Evolutionary conservation across 352 stramenopile species (phyloP).

Genomic region (Pythium angustatum): DNA sequence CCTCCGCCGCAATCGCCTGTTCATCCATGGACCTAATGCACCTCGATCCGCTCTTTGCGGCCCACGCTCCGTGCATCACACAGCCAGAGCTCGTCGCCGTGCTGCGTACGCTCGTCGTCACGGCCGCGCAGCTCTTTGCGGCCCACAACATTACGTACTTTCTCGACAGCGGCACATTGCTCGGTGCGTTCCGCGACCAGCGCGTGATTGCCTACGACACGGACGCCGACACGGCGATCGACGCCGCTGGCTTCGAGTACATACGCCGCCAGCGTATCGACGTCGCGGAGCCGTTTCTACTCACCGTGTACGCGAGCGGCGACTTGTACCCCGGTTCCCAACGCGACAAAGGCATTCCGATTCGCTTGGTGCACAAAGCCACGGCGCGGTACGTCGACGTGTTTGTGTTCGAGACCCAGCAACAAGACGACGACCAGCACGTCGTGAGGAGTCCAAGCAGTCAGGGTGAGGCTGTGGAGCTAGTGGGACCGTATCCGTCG

Average conservation of each 20-base stretch:
- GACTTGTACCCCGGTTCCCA: constrained; percentile 19
- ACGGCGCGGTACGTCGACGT: constrained; percentile 37
- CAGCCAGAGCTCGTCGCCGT: constrained; percentile 19
- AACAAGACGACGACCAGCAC: constrained; percentile 3
- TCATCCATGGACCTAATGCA: constrained; percentile 12
- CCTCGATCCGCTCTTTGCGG: constrained; percentile 18
- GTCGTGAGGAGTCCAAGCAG: constrained; percentile 14
- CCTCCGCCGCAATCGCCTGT: background rate
- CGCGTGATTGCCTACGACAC: constrained; percentile 33
- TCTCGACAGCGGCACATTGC: constrained; percentile 38
- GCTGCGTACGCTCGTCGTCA: constrained; percentile 31
- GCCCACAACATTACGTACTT: constrained; percentile 36
- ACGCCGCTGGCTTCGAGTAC: constrained; percentile 18
- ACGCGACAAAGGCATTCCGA: constrained; percentile 30
- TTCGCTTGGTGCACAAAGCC: constrained; percentile 25
- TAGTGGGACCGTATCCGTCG: constrained; percentile 18
- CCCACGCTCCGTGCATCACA: constrained; percentile 16
- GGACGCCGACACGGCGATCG: constrained; percentile 36
- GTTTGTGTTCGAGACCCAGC: constrained; percentile 30
- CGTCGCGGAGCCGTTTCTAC: constrained; percentile 23
- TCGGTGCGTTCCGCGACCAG: constrained; percentile 32
- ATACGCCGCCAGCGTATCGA: constrained; percentile 16
- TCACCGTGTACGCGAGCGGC: constrained; percentile 28
- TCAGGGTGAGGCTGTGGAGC: constrained; percentile 1
- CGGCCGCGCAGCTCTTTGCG: constrained; percentile 16